Conservation (phyloP, 768 basidiomycete genomes). For the Trametes punicea region DNA sequence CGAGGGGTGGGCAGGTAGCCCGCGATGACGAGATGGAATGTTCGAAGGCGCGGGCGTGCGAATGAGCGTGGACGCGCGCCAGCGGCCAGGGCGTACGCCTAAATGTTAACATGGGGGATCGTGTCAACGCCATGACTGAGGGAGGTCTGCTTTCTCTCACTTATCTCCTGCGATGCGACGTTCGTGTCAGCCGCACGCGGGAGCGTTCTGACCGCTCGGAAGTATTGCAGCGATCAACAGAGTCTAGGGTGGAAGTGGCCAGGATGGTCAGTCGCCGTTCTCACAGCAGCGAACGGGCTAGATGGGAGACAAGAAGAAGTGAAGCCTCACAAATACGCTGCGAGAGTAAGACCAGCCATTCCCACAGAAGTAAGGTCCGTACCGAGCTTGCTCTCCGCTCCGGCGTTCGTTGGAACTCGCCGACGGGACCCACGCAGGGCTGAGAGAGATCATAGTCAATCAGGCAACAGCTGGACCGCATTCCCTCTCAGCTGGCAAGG, state of each 20-base stretch:
- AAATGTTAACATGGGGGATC: conserved; percentile 16
- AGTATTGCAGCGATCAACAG: background rate
- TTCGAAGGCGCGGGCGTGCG: conserved; percentile 1
- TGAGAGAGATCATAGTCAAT: background rate
- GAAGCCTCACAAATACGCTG: background rate
- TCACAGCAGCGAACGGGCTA: background rate
- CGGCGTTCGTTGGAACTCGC: background rate
- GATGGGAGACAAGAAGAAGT: background rate
- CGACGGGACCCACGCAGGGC: too few relatives aligned
- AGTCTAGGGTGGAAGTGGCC: conserved; percentile 8
- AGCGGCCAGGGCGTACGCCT: conserved; percentile 13
- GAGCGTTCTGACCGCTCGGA: background rate
- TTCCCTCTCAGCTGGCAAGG: background rate
- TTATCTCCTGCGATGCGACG: background rate
- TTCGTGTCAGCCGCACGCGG: background rate
- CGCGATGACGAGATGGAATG: background rate
- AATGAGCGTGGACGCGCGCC: background rate
- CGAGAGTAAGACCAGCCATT: background rate
- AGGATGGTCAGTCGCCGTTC: conserved; percentile 3
- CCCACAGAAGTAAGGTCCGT: conserved; percentile 4
- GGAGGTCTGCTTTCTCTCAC: background rate
- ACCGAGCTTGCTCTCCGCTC: background rate
- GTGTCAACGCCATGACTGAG: background rate
- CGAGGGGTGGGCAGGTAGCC: background rate
- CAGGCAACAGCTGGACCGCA: background rate